Base-by-base conservation (phyloP, 2,329 filamentous ascomycete genomes). In the Talaromyces sp. region DNA sequence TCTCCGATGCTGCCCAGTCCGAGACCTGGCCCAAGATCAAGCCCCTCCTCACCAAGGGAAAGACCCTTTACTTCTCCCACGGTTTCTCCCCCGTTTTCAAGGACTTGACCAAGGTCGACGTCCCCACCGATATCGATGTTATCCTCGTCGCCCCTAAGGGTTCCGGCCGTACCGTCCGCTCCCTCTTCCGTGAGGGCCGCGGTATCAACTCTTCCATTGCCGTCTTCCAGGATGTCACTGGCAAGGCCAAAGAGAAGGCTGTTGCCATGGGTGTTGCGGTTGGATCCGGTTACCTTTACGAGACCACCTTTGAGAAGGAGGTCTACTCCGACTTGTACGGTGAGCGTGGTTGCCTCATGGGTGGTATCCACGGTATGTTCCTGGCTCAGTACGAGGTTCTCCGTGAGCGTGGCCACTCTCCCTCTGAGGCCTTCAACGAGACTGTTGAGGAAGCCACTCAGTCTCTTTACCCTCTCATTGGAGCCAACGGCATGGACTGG, bases 61-160 rank as follows among this genome's bases (percentile, higher is more conserved):
- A 99, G 94, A 99, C 95, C 68, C 92, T 99, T 74, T 99, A 99
- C 90, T 99, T 99, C 89, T 98, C 95, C 74, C 95, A 99, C 89
- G 95, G 95, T 78, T 99, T 99, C 91, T 98, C 95, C 69, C 95
- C 95, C 79, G 93, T 99, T 83, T 99, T 99, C 92, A 97, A 97
- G 87, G 90, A 97, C 81, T 89, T 95, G 79, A 99, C 95, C 87
- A 96, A 97, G 84, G 95, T 99, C 79, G 95, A 99, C 69, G 92
- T 97, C 69, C 95, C 95, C 83, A 87, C 81, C 72, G 91, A 98
- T 84, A 91, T 99, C 79, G 95, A 99, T 82, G 95, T 99, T 82
- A 99, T 99, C 87, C 94, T 99, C 79, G 93, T 96, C 77, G 95
- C 95, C 72, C 95, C 95, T 84, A 99, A 99, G 89, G 95, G 95